Percentiles rank a stretch among this genome's conserved stretches.
Conservation (phyloP, 108 stramenopile species). For the Nitzschia palea region DNA sequence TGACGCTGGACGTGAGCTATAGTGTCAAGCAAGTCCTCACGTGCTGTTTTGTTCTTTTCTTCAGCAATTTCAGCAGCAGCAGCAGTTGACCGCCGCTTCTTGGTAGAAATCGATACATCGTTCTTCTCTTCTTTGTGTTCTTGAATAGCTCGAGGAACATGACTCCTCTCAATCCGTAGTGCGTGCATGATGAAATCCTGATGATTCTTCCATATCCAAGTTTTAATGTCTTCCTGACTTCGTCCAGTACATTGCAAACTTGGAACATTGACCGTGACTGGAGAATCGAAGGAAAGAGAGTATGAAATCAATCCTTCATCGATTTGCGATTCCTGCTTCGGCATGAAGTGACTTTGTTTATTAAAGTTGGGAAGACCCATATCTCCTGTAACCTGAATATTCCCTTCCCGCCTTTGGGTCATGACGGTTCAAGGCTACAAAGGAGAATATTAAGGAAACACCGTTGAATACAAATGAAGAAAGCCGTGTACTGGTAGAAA, state of each 20-base stretch:
- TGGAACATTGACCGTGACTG: not conserved
- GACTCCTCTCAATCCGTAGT: not conserved
- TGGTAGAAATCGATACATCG: not conserved
- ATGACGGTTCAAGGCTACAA: too few species aligned
- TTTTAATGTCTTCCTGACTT: not conserved
- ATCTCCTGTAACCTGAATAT: too few species aligned
- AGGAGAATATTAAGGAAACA: too few species aligned
- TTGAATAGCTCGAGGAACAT: not conserved
- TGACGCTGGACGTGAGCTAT: slow-evolving; percentile 28
- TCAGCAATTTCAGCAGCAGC: too few species aligned
- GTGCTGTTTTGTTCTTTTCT: not conserved
- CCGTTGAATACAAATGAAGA: too few species aligned
- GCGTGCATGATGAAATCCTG: not conserved
- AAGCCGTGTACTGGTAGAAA: too few species aligned
- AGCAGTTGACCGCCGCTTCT: not conserved
- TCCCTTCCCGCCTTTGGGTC: too few species aligned
- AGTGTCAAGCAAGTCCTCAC: slow-evolving; percentile 13
- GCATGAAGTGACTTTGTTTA: too few species aligned
- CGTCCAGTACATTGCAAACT: not conserved
- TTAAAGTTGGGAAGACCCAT: too few species aligned
- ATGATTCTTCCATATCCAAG: slow-evolving; percentile 2
- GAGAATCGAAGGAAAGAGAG: not conserved
- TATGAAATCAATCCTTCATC: too few species aligned
- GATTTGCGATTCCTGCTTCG: too few species aligned
- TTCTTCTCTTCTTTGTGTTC: not conserved